Conservation (phyloP, 2,329 filamentous ascomycete genomes). For the Penicillium sp. region DNA sequence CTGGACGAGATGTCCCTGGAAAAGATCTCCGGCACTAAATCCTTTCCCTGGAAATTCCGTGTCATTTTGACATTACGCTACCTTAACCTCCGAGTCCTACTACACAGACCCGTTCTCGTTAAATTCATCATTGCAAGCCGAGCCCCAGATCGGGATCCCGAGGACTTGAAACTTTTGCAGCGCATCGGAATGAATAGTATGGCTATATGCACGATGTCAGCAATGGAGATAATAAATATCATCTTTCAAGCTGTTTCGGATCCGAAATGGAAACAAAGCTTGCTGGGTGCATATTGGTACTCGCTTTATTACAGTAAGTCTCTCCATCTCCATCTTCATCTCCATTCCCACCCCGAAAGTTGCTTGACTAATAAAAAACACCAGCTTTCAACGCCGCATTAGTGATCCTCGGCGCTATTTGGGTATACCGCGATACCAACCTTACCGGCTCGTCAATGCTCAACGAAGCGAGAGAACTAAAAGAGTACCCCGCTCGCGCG, state of each 20-base stretch:
- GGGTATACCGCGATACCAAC: conserved; percentile 16
- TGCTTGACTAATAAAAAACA: neutral
- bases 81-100: conserved; percentile 42
- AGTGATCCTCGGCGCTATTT: conserved; percentile 31
- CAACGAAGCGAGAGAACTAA: conserved; percentile 6
- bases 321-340: neutral
- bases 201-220: conserved; percentile 33
- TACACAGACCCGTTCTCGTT: conserved; percentile 44
- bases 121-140: conserved; percentile 35
- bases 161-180: conserved; percentile 26
- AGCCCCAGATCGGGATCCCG: conserved; percentile 8
- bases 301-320: conserved; percentile 37
- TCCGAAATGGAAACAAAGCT: conserved; percentile 18
- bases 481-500: conserved; percentile 21
- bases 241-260: conserved; percentile 21
- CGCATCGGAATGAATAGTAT: conserved; percentile 36
- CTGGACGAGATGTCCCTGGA: neutral
- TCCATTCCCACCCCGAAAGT: neutral
- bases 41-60: conserved; percentile 33
- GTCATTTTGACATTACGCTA: conserved; percentile 48
- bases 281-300: conserved; percentile 35
- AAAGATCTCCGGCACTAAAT: conserved; percentile 2
- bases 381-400: conserved; percentile 37
- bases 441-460: conserved; percentile 6
- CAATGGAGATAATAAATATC: conserved; percentile 30